phyloP scores from a whole-genome alignment of 1,284 basidiomycete genomes.

The Naganishia cerealis region DNA sequence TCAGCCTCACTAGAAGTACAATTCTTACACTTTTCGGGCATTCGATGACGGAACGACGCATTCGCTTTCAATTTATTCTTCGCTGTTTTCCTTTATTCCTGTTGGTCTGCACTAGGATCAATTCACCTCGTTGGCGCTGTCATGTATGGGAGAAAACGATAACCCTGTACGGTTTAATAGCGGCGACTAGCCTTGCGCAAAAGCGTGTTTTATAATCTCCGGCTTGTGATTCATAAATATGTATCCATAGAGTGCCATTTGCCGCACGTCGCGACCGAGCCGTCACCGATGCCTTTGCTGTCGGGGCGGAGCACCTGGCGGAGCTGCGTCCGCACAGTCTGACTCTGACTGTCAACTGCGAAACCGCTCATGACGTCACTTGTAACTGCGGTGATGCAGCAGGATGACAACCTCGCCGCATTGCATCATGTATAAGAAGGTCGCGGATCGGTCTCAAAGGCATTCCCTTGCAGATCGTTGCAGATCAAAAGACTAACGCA shows the following conservation, averaged over 20 bases:
- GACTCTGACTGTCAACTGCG: not conserved
- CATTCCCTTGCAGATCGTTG: not conserved
- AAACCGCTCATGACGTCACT: not conserved
- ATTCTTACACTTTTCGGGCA: no score
- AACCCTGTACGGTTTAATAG: not conserved
- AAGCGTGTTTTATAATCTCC: not conserved
- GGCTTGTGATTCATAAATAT: not conserved
- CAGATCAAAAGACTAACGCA: not conserved
- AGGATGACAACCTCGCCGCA: not conserved
- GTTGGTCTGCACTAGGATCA: not conserved
- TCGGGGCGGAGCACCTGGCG: no score
- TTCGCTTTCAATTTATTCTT: not conserved
- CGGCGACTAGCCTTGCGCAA: not conserved
- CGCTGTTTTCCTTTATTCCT: not conserved
- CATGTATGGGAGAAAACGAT: not conserved
- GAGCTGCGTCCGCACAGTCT: not conserved
- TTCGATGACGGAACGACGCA: not conserved
- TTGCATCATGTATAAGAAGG: not conserved
- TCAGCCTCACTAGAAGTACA: slow-evolving; percentile 4
- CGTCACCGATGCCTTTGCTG: no score
- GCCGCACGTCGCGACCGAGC: no score
- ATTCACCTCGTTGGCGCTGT: not conserved
- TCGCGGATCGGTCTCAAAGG: not conserved
- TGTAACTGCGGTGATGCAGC: not conserved
- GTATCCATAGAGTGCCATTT: not conserved